Conservation (phyloP, 108 stramenopile genomes). For the Pseudonitzschia delicatissima region DNA sequence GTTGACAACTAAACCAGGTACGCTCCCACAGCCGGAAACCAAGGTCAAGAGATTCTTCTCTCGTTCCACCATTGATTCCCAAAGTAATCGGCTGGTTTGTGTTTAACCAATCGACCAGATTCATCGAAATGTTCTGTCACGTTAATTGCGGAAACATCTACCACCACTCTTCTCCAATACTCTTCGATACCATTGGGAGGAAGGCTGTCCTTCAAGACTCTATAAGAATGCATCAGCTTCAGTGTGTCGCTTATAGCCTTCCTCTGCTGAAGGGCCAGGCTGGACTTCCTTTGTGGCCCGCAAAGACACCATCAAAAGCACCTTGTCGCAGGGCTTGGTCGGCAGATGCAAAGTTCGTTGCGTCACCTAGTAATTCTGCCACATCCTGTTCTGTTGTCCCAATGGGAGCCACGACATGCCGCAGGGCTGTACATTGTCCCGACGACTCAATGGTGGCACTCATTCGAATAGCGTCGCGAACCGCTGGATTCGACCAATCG, state of each 20-base stretch:
- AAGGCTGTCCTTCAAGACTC: slow-evolving; percentile 33
- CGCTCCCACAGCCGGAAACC: slow-evolving; percentile 62
- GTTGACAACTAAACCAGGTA: slow-evolving; percentile 75
- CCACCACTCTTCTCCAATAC: slow-evolving; percentile 80
- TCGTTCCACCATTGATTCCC: slow-evolving; percentile 66
- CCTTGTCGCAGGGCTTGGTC: slow-evolving; percentile 42
- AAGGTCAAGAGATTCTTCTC: slow-evolving; percentile 45
- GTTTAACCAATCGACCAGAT: slow-evolving; percentile 52
- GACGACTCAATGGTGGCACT: slow-evolving; percentile 78
- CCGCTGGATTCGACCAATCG: slow-evolving; percentile 44
- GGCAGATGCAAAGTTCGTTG: slow-evolving; percentile 32
- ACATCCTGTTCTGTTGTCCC: slow-evolving; percentile 43
- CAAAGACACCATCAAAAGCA: slow-evolving; percentile 71
- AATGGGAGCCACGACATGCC: slow-evolving; percentile 69
- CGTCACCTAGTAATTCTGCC: slow-evolving; percentile 42
- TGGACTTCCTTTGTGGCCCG: slow-evolving; percentile 46
- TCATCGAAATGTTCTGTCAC: slow-evolving; percentile 26
- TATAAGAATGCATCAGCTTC: slow-evolving; percentile 59
- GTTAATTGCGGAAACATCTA: slow-evolving; percentile 61
- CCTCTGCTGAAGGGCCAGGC: slow-evolving; percentile 27
- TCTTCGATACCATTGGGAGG: slow-evolving; percentile 60
- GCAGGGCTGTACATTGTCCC: slow-evolving; percentile 87
- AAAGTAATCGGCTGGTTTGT: slow-evolving; percentile 54
- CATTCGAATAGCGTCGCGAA: slow-evolving; percentile 69
- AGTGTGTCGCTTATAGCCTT: slow-evolving; percentile 51